These are phyloP conservation scores for Adansonia grandidieri DNA, from an alignment of 441 rosid species.

Conservation along the genomic window DNA sequence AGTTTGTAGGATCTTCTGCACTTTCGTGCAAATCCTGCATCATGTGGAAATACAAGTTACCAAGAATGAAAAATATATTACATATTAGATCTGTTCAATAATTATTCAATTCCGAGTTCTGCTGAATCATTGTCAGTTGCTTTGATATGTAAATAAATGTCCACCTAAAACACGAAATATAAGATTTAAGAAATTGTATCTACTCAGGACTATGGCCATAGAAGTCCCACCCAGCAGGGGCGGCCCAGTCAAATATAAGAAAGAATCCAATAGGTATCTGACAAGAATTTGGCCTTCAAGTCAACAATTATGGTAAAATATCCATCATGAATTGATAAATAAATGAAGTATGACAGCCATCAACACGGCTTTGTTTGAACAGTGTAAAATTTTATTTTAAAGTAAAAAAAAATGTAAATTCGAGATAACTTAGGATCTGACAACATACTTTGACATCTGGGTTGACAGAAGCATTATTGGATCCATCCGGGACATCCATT, in stretches of 20 bases:
- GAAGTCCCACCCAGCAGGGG: background rate
- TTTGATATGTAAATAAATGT: no score
- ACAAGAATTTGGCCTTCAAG: slow-evolving; percentile 4
- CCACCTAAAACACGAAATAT: no score
- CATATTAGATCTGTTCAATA: slow-evolving; percentile 17
- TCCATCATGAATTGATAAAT: slow-evolving; percentile 1
- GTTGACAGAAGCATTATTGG: slow-evolving; percentile 41
- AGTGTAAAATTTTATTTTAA: no score
- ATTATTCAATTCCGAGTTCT: slow-evolving; percentile 18
- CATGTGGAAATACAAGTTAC: slow-evolving; percentile 24
- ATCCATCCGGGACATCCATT: slow-evolving; percentile 39
- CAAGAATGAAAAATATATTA: slow-evolving; percentile 16
- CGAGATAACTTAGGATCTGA: slow-evolving; percentile 9
- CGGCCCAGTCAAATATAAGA: background rate
- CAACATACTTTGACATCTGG: slow-evolving; percentile 55
- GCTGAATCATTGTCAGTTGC: no score
- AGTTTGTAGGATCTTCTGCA: slow-evolving; percentile 45
- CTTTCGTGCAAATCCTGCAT: slow-evolving; percentile 55
- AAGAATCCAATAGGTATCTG: background rate
- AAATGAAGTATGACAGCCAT: background rate
- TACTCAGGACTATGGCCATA: slow-evolving; percentile 7
- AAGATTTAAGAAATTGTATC: background rate
- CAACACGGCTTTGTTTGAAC: background rate
- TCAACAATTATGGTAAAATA: slow-evolving; percentile 8
- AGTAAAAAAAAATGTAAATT: no score